Evolutionary conservation across 495 filamentous ascomycete species (phyloP), one percentile per base, ranked within the genome.

Genomic region (Amphirosellinia nigrospora): DNA sequence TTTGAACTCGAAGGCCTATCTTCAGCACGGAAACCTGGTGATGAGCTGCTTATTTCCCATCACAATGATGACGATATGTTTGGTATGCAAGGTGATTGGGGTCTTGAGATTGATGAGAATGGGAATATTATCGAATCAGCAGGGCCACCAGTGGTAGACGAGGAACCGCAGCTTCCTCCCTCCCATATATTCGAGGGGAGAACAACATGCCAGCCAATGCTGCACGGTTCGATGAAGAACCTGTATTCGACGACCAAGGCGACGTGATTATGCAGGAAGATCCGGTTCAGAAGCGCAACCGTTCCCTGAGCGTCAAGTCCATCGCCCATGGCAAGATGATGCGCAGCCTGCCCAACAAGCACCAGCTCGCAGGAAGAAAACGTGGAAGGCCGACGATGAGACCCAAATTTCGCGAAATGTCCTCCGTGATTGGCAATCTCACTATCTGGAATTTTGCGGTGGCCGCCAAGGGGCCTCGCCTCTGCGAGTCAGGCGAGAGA

Each of bases 341-440:
- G 50, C 74, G 72, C 56, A 60, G 39, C 39, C 72, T 74, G 30
- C 59, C n/a, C 64, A 56, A 30, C 66, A 75, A 71, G 76, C 67
- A 10, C 71, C 75, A 61, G 56, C 75, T 60, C 73, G 55, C 58
- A 73, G 74, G 70, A 71, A 67, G 72, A 68, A 71, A 67, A 70
- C 75, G 74, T 10, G 80, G 39, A 67, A 69, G 26, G 74, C 78
- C 2, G 89, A 88, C 68, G 70, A 75, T 11, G 75, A 75, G 23
- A 84, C 80, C 2, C 78, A 86, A 32, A 72, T 93, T 28, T 83
- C 85, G 58, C 88, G 87, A 67, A 74, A 75, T 11, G 19, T 48
- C 15, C 75, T 93, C 19, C 85, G 82, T 11, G 71, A 80, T n/a
- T 90, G 89, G 88, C 86, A 86, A 64, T 73, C 82, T 0, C 78